Evolutionary conservation across 2,329 filamentous ascomycete genomes (phyloP).

Genomic region (Colletotrichum sp.): DNA sequence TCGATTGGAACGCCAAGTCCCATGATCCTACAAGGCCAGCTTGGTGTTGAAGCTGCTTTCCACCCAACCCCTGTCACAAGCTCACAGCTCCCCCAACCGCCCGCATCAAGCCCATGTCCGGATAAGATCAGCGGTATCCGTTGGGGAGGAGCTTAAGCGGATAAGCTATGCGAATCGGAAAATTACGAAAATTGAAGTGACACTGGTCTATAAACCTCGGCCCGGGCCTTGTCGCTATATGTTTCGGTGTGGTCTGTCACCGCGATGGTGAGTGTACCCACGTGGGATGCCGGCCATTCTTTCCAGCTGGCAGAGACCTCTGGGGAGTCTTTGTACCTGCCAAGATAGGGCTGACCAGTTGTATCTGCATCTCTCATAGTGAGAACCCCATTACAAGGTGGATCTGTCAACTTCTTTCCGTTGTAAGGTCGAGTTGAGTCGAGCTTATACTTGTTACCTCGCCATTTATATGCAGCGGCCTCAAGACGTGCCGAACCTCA

Average conservation of each 20-base stretch:
- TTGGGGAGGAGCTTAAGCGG: background rate
- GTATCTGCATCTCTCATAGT: too few species aligned
- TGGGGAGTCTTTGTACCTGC: background rate
- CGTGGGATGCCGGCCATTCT: background rate
- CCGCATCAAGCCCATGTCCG: background rate
- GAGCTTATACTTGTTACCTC: too few species aligned
- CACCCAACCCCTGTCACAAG: background rate
- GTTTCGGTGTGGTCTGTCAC: background rate
- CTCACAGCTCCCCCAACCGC: background rate
- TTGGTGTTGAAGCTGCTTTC: background rate
- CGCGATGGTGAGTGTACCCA: background rate
- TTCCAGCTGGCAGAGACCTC: background rate
- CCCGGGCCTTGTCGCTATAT: background rate
- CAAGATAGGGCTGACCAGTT: background rate
- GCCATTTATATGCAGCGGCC: too few species aligned
- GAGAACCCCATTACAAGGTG: too few species aligned
- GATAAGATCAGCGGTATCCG: background rate
- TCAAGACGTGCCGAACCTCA: too few species aligned
- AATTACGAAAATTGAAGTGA: background rate
- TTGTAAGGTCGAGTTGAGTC: too few species aligned
- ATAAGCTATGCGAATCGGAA: background rate
- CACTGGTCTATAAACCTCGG: background rate
- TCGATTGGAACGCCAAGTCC: background rate
- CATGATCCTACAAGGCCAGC: background rate
- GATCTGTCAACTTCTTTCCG: too few species aligned